Evolutionary conservation across 345 rosid genomes (phyloP).

Genomic region (Pistacia vera): DNA sequence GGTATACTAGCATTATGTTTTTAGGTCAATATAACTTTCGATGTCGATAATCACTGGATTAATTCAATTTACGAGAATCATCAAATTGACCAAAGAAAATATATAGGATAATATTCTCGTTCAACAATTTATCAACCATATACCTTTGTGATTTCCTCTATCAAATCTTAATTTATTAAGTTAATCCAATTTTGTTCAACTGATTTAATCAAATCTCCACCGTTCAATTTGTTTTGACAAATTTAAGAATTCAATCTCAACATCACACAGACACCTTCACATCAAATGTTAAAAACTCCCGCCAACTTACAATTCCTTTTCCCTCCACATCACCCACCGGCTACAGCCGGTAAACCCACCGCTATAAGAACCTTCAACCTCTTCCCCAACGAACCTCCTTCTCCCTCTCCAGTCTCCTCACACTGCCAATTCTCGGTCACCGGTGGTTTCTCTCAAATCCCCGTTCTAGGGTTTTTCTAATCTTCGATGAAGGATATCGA

Average conservation of each 20-base stretch:
- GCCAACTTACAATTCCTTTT: slow-evolving; percentile 18
- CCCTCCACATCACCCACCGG: slow-evolving; percentile 20
- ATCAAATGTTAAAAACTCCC: slow-evolving; percentile 22
- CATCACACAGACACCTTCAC: neutral
- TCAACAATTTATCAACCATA: too few relatives aligned
- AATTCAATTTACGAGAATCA: too few relatives aligned
- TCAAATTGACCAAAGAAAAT: too few relatives aligned
- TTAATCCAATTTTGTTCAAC: too few relatives aligned
- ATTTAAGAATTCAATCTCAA: neutral
- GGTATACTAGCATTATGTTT: too few relatives aligned
- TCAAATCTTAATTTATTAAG: too few relatives aligned
- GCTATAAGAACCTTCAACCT: neutral
- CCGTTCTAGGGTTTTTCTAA: neutral
- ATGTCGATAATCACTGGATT: too few relatives aligned
- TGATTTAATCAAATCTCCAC: too few relatives aligned
- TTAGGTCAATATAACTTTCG: too few relatives aligned
- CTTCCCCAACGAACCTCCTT: neutral
- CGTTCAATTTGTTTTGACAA: neutral
- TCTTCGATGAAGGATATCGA: slow-evolving; percentile 9
- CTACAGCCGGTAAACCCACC: slow-evolving; percentile 17
- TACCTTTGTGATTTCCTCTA: too few relatives aligned
- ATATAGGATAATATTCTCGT: too few relatives aligned
- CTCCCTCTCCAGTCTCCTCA: neutral
- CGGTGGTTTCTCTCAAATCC: neutral
- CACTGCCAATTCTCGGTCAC: slow-evolving; percentile 15